These are phyloP conservation scores for Phytophthora sojae DNA, from an alignment of 352 stramenopile genomes.

Conservation along the genomic window DNA sequence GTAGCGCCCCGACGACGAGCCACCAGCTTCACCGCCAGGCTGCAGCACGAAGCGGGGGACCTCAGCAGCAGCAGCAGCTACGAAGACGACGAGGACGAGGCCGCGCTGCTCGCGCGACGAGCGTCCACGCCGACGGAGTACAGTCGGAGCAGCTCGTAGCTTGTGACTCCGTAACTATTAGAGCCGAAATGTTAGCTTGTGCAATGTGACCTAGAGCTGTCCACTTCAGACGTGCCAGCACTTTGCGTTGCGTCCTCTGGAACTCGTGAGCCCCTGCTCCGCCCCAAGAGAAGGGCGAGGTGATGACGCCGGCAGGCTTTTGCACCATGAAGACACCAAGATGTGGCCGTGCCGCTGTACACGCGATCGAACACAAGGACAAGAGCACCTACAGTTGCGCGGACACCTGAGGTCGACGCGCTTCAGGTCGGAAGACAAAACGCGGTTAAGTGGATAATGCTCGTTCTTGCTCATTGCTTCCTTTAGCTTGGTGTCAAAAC, in stretches of 20 bases:
- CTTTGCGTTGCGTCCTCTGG: constrained; percentile 14
- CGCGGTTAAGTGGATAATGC: constrained; percentile 25
- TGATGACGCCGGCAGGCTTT: constrained; percentile 24
- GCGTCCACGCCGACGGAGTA: constrained; percentile 27
- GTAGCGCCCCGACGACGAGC: constrained; percentile 31
- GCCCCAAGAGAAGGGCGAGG: constrained; percentile 37
- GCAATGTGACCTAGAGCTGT: constrained; percentile 14
- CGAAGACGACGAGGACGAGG: constrained; percentile 24
- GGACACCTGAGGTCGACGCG: not conserved
- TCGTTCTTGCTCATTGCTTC: constrained; percentile 27
- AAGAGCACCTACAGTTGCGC: not conserved
- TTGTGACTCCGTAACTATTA: constrained; percentile 2
- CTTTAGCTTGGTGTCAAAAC: constrained; percentile 40
- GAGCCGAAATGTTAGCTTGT: constrained; percentile 6
- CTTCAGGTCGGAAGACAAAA: constrained; percentile 13
- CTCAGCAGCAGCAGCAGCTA: constrained; percentile 18
- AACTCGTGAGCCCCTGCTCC: constrained; percentile 18
- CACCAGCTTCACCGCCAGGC: constrained; percentile 30
- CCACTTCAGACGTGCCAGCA: not conserved
- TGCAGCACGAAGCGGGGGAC: constrained; percentile 22
- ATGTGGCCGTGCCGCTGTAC: constrained; percentile 30
- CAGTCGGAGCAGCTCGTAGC: constrained; percentile 23
- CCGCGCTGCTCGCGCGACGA: constrained; percentile 20
- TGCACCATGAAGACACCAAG: constrained; percentile 30
- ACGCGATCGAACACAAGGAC: constrained; percentile 14